These are phyloP conservation scores for Zizania latifolia DNA, from an alignment of 176 grass and related monocot species.

Conservation along the genomic window DNA sequence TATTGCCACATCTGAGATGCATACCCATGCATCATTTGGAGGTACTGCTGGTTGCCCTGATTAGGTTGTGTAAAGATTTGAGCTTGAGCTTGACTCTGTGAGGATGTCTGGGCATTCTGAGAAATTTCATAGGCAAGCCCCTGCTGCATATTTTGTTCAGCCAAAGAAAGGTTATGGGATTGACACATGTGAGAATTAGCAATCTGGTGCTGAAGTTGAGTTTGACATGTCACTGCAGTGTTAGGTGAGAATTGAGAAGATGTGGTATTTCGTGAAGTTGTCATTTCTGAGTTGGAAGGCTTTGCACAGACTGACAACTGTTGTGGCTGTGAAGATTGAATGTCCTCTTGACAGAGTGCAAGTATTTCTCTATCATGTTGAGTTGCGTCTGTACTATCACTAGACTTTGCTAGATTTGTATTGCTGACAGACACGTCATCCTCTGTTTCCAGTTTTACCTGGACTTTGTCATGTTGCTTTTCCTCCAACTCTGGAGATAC, in stretches of 20 bases:
- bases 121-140: conserved; percentile 34
- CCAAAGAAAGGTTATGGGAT: conserved; percentile 40
- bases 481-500: conserved; percentile 20
- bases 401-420: conserved; percentile 33
- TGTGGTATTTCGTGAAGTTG: conserved; percentile 17
- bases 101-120: conserved; percentile 38
- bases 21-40: conserved; percentile 54
- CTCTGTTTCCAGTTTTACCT: conserved; percentile 27
- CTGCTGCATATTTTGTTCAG: conserved; percentile 46
- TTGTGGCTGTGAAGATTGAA: conserved; percentile 35
- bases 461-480: conserved; percentile 31
- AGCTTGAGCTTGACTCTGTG: conserved; percentile 42
- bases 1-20: conserved; percentile 78
- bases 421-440: conserved; percentile 36
- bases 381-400: conserved; percentile 17
- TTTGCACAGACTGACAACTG: conserved; percentile 20
- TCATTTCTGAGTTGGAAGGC: conserved; percentile 29
- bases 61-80: conserved; percentile 31
- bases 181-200: conserved; percentile 44
- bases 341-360: conserved; percentile 21
- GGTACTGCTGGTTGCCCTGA: conserved; percentile 43
- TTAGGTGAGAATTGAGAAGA: conserved; percentile 18
- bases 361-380: conserved; percentile 17
- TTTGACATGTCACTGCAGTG: conserved; percentile 25
- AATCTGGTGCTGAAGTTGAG: conserved; percentile 41